phyloP scores from a whole-genome alignment of 495 filamentous ascomycete species.

The Pseudomonodictys pantanalensis region DNA sequence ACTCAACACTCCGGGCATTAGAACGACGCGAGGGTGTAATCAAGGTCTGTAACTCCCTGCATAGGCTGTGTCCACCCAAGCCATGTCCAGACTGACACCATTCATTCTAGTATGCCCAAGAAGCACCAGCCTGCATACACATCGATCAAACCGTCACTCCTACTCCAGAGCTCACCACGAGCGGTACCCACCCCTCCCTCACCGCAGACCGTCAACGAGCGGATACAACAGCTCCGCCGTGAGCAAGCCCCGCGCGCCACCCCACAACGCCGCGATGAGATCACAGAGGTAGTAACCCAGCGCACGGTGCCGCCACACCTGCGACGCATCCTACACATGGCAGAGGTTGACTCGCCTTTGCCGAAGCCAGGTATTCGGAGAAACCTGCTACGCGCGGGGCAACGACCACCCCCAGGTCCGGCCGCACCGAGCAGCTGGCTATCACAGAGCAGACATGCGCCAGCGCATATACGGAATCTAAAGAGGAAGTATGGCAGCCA shows the following conservation, averaged over 20 bases:
- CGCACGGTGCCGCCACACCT: constrained; percentile 55
- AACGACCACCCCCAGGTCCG: constrained; percentile 60
- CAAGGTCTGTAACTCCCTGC: no score
- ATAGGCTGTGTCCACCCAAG: no score
- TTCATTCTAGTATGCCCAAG: constrained; percentile 44
- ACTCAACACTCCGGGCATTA: no score
- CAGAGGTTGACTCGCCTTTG: constrained; percentile 64
- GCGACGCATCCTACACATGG: constrained; percentile 62
- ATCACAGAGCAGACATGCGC: constrained; percentile 18
- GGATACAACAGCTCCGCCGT: constrained; percentile 40
- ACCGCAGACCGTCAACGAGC: constrained; percentile 41
- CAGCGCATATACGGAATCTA: constrained; percentile 22
- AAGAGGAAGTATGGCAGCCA: constrained; percentile 5
- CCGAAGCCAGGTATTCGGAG: constrained; percentile 55
- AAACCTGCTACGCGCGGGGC: constrained; percentile 14
- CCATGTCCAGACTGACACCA: no score
- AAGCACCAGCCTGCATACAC: constrained; percentile 37
- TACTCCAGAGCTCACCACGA: constrained; percentile 16
- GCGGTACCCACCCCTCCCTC: constrained; percentile 4
- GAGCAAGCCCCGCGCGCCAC: constrained; percentile 36
- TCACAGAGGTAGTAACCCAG: constrained; percentile 35
- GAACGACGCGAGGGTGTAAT: no score
- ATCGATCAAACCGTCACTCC: constrained; percentile 28
- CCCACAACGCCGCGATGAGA: constrained; percentile 32
- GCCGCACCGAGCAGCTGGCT: constrained; percentile 70